Conservation (phyloP, 140 eudicot species). For the Stevia rebaudiana region DNA sequence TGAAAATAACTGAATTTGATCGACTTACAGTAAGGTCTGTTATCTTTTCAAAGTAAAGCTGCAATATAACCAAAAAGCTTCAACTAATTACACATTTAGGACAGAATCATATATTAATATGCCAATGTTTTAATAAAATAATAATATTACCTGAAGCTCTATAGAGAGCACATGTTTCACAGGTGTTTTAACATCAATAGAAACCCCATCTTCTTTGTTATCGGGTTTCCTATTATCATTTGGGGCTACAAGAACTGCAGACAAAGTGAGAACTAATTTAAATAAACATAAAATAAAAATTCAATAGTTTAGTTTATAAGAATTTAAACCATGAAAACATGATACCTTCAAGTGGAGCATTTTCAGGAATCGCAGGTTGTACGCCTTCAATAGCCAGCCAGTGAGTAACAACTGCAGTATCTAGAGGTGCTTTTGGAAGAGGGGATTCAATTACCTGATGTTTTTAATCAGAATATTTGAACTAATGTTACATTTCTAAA, state of each 20-base stretch:
- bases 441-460: slow-evolving; percentile 81
- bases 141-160: slow-evolving; percentile 72
- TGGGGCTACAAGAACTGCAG: slow-evolving; percentile 47
- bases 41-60: slow-evolving; percentile 87
- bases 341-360: slow-evolving; percentile 71
- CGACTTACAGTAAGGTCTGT: slow-evolving; percentile 67
- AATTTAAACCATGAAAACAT: not conserved
- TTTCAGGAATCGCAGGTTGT: slow-evolving; percentile 88
- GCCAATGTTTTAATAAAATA: not conserved
- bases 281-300: not conserved
- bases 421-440: slow-evolving; percentile 71
- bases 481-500: not conserved
- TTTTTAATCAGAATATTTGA: not conserved
- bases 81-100: not conserved
- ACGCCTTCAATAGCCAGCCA: slow-evolving; percentile 99
- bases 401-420: slow-evolving; percentile 53
- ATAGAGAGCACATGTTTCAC: slow-evolving; percentile 85
- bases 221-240: slow-evolving; percentile 67
- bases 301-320: not conserved
- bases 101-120: not conserved
- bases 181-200: slow-evolving; percentile 57
- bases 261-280: slow-evolving; percentile 1
- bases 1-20: slow-evolving; percentile 58
- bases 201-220: slow-evolving; percentile 61
- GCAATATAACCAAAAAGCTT: slow-evolving; percentile 26